Conservation (phyloP, 2,329 filamentous ascomycete genomes). For the Acrocalymma vagum region DNA sequence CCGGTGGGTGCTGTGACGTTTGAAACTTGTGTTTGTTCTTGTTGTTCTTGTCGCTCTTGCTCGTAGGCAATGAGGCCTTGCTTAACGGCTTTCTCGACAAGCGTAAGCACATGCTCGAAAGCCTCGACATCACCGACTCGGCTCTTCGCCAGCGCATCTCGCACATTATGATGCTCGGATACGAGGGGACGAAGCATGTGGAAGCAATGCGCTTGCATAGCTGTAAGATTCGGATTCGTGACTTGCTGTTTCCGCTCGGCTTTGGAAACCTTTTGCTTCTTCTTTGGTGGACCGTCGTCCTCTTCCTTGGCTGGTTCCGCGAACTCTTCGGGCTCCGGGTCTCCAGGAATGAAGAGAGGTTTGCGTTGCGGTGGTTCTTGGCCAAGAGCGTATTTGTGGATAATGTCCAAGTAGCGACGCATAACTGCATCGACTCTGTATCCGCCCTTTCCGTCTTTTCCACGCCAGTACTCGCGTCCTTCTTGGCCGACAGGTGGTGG, state of each 20-base stretch:
- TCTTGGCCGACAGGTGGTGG: constrained; percentile 71
- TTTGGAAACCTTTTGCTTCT: constrained; percentile 47
- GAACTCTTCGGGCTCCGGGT: constrained; percentile 51
- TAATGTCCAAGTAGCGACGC: constrained; percentile 88
- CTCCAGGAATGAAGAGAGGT: constrained; percentile 75
- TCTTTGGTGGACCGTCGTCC: constrained; percentile 43
- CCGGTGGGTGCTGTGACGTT: not conserved
- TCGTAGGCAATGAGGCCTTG: constrained; percentile 75
- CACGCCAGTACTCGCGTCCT: constrained; percentile 84
- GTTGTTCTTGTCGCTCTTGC: constrained; percentile 40
- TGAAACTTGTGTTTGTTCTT: no score
- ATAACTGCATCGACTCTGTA: constrained; percentile 90
- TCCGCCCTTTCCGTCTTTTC: constrained; percentile 78
- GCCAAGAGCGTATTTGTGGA: constrained; percentile 79
- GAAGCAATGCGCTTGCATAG: constrained; percentile 93
- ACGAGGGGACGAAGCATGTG: constrained; percentile 87
- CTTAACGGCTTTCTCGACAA: constrained; percentile 80
- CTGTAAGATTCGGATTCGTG: constrained; percentile 72
- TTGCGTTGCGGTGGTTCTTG: constrained; percentile 70
- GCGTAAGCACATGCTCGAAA: constrained; percentile 77
- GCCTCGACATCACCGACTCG: constrained; percentile 75
- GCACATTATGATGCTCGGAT: constrained; percentile 79
- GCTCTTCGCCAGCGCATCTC: constrained; percentile 80
- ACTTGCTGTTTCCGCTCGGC: constrained; percentile 58
- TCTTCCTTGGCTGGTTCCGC: constrained; percentile 20